Base-by-base conservation (phyloP, 371 early-diverging fungal species). In the Apophysomyces trapeziformis region DNA sequence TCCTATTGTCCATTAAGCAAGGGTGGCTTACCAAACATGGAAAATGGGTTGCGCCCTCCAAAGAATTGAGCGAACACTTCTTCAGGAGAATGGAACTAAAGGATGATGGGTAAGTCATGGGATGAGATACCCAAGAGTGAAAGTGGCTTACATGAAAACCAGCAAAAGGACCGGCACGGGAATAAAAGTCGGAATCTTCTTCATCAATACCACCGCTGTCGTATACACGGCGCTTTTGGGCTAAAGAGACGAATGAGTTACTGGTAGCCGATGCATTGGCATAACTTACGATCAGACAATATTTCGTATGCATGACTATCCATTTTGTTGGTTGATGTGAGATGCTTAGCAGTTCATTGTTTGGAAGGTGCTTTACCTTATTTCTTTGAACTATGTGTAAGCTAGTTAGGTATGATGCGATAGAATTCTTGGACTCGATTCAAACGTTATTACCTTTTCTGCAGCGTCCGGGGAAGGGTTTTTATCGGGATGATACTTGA, bases 401-500 rank as follows among this genome's bases (percentile, higher is more conserved):
- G 67, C 41, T 38, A 21, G 3, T 58, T 41, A 63, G 46, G 39
- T 37, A 41, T 47, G 13, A 36, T n/a, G 46, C 6, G 16, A 5
- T 45, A 41, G 43, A 5, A 11, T 14, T 46, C 35, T 59, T 32
- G 64, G n/a, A 39, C 65, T 54, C 47, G 32, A 26, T 26, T 26
- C 32, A 26, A 26, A 26, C 2, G 2, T 37, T 41, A 41, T 61
- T 69, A 74, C 82, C 65, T 79, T 77, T 69, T 82, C 85, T 7
- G 72, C 77, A 36, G 83, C 82, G 35, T 79, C 81, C 14, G 70
- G 65, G 12, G 72, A 69, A 7, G 69, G 43, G 57, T 86, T 84
- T 59, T 84, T 86, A 64, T 86, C 87, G n/a, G 87, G 87, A 68
- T 86, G 87, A 69, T 83, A 86, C 50, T 69, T 70, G n/a, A 85